phyloP scores from a whole-genome alignment of 1,284 basidiomycete species.

The Malassezia caprae region DNA sequence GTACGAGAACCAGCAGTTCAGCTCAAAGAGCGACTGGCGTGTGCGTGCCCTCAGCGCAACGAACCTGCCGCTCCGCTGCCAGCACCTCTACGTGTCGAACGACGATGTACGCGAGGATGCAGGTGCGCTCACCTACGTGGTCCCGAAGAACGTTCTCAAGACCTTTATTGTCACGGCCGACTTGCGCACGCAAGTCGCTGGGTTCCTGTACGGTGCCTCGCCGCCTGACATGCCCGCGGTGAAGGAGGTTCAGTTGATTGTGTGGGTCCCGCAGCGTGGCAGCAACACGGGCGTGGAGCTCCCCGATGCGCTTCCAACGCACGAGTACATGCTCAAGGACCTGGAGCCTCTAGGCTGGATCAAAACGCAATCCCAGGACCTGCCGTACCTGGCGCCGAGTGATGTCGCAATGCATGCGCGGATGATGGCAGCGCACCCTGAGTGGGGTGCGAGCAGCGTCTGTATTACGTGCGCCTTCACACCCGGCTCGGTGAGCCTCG shows the following conservation, averaged over 20 bases:
- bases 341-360: conserved; percentile 95
- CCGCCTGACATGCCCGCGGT: conserved; percentile 95
- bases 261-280: conserved; percentile 89
- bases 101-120: conserved; percentile 98
- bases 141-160: conserved; percentile 93
- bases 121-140: conserved; percentile 81
- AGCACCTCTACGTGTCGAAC: conserved; percentile 97
- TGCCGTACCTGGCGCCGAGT: conserved; percentile 62
- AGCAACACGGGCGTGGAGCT: conserved; percentile 87
- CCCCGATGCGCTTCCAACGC: conserved; percentile 72
- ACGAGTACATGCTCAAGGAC: conserved; percentile 87
- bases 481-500: conserved; percentile 88
- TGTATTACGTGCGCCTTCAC: conserved; percentile 93
- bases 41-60: conserved; percentile 91
- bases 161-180: conserved; percentile 90
- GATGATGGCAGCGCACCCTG: conserved; percentile 87
- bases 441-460: conserved; percentile 87
- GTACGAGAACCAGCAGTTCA: conserved; percentile 95
- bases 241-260: conserved; percentile 95
- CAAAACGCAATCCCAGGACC: conserved; percentile 67
- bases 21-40: conserved; percentile 98
- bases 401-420: conserved; percentile 94
- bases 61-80: conserved; percentile 85
- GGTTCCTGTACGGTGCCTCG: conserved; percentile 80
- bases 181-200: conserved; percentile 89